A percentile compares a stretch with the other conserved stretches of the same genome.
Evolutionary conservation across 208 protist species (phyloP).

Genomic region (Spongospora subterranea): DNA sequence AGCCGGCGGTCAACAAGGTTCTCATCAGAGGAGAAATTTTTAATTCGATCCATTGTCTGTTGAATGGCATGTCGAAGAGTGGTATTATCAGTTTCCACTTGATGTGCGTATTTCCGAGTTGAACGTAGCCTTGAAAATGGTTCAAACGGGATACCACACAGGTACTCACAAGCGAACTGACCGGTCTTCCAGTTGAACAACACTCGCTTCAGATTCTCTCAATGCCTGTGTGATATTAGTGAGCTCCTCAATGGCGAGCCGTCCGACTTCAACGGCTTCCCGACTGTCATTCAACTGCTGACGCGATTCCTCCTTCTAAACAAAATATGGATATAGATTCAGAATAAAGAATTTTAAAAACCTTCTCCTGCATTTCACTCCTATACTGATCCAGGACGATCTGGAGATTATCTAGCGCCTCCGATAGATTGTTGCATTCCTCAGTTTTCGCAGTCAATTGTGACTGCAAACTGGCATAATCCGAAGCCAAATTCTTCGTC

Average conservation of each 20-base stretch:
- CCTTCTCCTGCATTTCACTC: neutral
- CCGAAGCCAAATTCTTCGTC: neutral
- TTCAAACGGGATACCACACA: neutral
- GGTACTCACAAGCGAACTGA: neutral
- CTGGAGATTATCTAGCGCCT: conserved; percentile 43
- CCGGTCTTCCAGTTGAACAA: conserved; percentile 11
- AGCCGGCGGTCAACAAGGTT: conserved; percentile 49
- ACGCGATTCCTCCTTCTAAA: neutral
- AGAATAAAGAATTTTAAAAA: neutral
- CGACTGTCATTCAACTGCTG: neutral
- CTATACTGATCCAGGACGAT: neutral
- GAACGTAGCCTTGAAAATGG: neutral
- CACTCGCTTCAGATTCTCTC: neutral
- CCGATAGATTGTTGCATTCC: neutral
- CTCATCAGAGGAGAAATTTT: conserved; percentile 53
- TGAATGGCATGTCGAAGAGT: conserved; percentile 52
- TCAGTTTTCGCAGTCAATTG: conserved; percentile 2
- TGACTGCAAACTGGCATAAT: neutral
- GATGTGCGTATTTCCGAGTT: conserved; percentile 44
- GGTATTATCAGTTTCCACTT: conserved; percentile 42
- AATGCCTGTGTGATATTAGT: neutral
- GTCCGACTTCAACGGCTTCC: conserved; percentile 6
- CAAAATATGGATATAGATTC: neutral
- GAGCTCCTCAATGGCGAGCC: neutral
- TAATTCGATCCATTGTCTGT: conserved; percentile 55